A percentile compares a stretch with the other conserved stretches of the same genome.
Evolutionary conservation across 2,329 filamentous ascomycete genomes (phyloP).

Genomic region (Colletotrichum tofieldiae): DNA sequence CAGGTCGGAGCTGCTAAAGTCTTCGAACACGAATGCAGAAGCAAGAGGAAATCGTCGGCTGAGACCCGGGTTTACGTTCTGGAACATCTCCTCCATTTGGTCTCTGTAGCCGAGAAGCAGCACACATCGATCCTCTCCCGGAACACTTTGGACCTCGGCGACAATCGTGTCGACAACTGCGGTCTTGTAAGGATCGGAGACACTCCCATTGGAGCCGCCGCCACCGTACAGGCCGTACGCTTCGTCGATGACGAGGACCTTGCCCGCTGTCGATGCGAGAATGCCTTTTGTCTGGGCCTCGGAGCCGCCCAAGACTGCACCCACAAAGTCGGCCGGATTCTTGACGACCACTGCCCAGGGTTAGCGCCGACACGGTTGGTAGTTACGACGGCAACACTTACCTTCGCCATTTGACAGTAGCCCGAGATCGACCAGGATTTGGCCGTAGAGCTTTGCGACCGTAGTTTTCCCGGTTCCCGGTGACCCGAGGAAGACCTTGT

Average conservation of each 20-base stretch:
- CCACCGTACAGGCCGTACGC: slow-evolving; percentile 76
- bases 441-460: slow-evolving; percentile 80
- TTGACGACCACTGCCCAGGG: slow-evolving; percentile 72
- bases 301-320: slow-evolving; percentile 73
- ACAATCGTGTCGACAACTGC: slow-evolving; percentile 83
- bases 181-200: slow-evolving; percentile 65
- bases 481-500: slow-evolving; percentile 78
- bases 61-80: slow-evolving; percentile 81
- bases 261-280: slow-evolving; percentile 75
- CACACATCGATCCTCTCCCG: slow-evolving; percentile 81
- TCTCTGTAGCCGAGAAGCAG: slow-evolving; percentile 80
- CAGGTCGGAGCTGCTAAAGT: slow-evolving; percentile 75
- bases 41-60: slow-evolving; percentile 75
- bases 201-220: slow-evolving; percentile 45
- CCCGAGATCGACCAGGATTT: slow-evolving; percentile 78
- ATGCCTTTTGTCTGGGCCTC: slow-evolving; percentile 82
- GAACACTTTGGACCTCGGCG: slow-evolving; percentile 78
- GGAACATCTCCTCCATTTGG: slow-evolving; percentile 80
- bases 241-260: slow-evolving; percentile 86
- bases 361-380: background rate
- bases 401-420: slow-evolving; percentile 78
- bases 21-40: slow-evolving; percentile 77
- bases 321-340: slow-evolving; percentile 82
- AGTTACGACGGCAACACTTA: slow-evolving; percentile 47
- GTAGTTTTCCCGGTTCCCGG: slow-evolving; percentile 86